Evolutionary conservation across 2,329 filamentous ascomycete species (phyloP), one percentile per base, ranked within the genome.

Genomic region (Colletotrichum sp.): DNA sequence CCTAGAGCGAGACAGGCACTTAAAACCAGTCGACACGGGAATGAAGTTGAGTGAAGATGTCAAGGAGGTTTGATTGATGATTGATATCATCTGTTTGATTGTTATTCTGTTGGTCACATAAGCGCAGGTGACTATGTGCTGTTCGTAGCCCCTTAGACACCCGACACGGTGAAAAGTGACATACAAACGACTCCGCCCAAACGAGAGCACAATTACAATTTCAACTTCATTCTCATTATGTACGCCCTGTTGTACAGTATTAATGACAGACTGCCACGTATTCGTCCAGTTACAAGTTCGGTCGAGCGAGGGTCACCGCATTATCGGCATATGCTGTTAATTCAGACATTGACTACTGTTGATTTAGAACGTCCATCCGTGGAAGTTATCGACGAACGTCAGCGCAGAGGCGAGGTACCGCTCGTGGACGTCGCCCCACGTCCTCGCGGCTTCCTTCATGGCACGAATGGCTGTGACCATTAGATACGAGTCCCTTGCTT

Each of bases 311-410:
- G 8, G 36, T 15, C 18, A 9, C 21, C 30, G 30, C n/a, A 7
- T 34, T 15, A 21, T 63, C 30, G 30, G 32, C 58, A 32, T n/a
- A 30, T 63, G 58, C 21, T 63, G 30, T 63, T 63, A 15, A 6
- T 63, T 63, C 21, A 63, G 30, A n/a, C 32, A 36, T 2, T 18
- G 2, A 61, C 30, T 34, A 34, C 18, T 63, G 30, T 21, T 21
- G 15, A 21, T 21, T 82, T 74, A 86, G 77, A 84, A 86, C 7
- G 83, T 83, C 94, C 94, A 96, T 0, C 92, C 92, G 52, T 91
- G 84, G 81, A 96, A 96, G 74, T 94, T 93, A 77, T 95, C 92
- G 5, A 91, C 93, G 84, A 96, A 94, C 66, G 91, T 90, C 26
- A 95, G 89, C 3, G 94, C 94, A 8, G 93, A 90, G 71, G 90